Base-by-base conservation (phyloP, 2,329 filamentous ascomycete species). In the Fusarium buharicum region DNA sequence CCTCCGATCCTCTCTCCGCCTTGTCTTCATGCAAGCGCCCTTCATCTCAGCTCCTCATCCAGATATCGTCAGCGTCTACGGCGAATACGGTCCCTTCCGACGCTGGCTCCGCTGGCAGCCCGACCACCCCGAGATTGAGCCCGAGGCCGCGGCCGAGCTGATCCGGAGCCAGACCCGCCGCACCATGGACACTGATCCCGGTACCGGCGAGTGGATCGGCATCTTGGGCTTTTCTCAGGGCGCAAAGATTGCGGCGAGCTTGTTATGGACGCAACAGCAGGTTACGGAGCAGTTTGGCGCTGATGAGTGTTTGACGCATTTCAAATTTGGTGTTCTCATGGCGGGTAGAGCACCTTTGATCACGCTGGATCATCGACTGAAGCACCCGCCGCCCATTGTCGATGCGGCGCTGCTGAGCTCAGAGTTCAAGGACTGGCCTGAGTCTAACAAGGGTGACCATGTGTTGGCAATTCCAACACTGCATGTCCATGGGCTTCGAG, bases 21-120 rank as follows among this genome's bases (percentile, higher is more conserved):
- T 93, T 63, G 86, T 90, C 70, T 94, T 90, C 76, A 86, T 85
- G 63, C 85, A 93, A 66, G 90, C 81, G 0, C 90, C 90, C 2
- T 90, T 88, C 73, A 78, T 82, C 53, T 88, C 85, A 63, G 73
- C 79, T 3, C 77, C 89, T 1, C 87, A 89, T 36, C 81, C 86
- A 0, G 87, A 84, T 62, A 84, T 93, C 13, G 74, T 86, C 17
- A 74, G 81, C 13, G 87, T 91, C 5, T 93, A 91, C 73, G 83
- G 82, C 39, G 81, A 86, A 58, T 83, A 80, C 57, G 89, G 84
- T 0, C 90, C 90, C 2, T 93, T 91, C 73, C 79, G 79, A 63
- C 77, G 81, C 56, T 84, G 82, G 82, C 77, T 91, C 50, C 82
- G 87, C 46, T 91, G 87, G 86, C 75, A 84, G 31, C 81, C 81